Conservation (phyloP, 148 eudicot genomes). For the Vaccinium darrowii region DNA sequence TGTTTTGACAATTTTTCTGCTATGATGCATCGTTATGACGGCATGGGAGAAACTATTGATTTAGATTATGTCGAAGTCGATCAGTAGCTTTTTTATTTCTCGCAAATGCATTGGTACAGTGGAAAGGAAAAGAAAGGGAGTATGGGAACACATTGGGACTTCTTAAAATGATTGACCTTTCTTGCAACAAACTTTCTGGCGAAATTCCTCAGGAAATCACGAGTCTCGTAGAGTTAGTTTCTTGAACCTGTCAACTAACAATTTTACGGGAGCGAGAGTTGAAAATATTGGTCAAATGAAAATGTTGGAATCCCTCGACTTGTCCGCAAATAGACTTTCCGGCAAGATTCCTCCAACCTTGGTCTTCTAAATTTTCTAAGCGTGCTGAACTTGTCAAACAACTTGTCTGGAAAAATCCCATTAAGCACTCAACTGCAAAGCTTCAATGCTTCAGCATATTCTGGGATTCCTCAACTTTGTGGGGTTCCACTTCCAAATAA, state of each 20-base stretch:
- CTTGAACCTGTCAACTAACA: conserved; percentile 31
- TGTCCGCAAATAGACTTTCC: conserved; percentile 24
- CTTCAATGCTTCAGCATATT: conserved; percentile 19
- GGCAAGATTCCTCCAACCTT: conserved; percentile 30
- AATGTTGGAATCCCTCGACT: conserved; percentile 22
- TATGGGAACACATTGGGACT: conserved; percentile 3
- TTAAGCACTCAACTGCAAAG: conserved; percentile 25
- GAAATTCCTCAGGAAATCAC: conserved; percentile 18
- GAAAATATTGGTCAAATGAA: conserved; percentile 19
- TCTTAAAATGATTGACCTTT: conserved; percentile 27
- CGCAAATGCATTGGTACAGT: conserved; percentile 11
- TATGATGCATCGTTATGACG: not conserved
- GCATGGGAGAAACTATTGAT: no score
- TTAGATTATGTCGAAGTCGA: no score
- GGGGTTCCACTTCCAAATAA: conserved; percentile 21
- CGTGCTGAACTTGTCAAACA: conserved; percentile 30
- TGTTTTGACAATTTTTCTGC: conserved; percentile 14
- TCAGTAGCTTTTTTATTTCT: no score
- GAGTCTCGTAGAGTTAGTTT: conserved; percentile 12
- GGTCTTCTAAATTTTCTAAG: conserved; percentile 15
- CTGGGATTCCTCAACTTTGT: conserved; percentile 28
- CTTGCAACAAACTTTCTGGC: conserved; percentile 21
- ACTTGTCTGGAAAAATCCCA: conserved; percentile 31
- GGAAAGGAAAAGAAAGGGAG: conserved; percentile 20
- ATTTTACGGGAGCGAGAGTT: conserved; percentile 16